Evolutionary conservation across 352 stramenopile species (phyloP).

Genomic region (Sclerospora graminicola): DNA sequence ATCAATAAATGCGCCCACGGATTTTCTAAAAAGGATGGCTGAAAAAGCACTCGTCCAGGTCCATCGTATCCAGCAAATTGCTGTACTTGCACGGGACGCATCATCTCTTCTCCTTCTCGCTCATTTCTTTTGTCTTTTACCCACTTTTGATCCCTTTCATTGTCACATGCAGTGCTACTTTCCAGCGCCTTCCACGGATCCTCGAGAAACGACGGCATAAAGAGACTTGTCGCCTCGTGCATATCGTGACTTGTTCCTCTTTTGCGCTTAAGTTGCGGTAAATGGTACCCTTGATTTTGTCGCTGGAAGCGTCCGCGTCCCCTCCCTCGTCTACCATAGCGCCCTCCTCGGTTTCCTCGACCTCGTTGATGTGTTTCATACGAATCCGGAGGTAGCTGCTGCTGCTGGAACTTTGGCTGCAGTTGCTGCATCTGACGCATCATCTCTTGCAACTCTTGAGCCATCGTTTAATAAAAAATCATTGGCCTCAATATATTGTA

Average conservation of each 20-base stretch:
- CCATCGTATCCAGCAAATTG: conserved; percentile 5
- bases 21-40: conserved; percentile 58
- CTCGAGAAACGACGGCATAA: conserved; percentile 53
- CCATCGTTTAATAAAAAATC: too few relatives aligned
- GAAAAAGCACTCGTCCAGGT: conserved; percentile 49
- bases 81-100: conserved; percentile 10
- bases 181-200: conserved; percentile 50
- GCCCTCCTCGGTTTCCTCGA: conserved; percentile 7
- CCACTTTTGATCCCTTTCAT: neutral
- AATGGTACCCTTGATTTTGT: conserved; percentile 7
- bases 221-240: conserved; percentile 40
- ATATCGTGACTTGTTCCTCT: conserved; percentile 30
- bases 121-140: too few relatives aligned
- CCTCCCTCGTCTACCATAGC: conserved; percentile 3
- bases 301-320: conserved; percentile 18
- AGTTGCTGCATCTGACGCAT: conserved; percentile 42
- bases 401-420: conserved; percentile 29
- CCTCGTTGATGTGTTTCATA: conserved; percentile 3
- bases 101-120: conserved; percentile 2
- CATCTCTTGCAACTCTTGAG: conserved; percentile 40
- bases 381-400: conserved; percentile 1
- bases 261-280: conserved; percentile 35
- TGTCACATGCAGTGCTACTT: neutral
- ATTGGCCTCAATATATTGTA: too few relatives aligned
- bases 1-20: too few relatives aligned